Percentiles rank a stretch among this genome's conserved stretches.
These are phyloP conservation scores for Plantago major DNA, from an alignment of 257 asterid genomes.

Conservation along the genomic window DNA sequence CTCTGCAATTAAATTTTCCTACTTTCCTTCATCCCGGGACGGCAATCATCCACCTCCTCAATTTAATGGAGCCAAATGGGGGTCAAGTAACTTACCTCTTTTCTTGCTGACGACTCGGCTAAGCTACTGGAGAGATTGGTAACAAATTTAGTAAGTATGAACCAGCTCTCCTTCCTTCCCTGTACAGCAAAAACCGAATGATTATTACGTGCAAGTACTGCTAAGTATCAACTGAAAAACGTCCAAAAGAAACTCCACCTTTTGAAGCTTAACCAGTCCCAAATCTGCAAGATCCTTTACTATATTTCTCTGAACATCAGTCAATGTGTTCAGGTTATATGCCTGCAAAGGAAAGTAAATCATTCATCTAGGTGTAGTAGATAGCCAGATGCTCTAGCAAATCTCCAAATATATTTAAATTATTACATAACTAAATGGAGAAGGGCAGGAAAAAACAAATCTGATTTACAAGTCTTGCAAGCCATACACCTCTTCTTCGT, in stretches of 20 bases:
- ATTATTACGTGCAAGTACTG: slow-evolving; percentile 16
- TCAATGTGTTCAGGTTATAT: slow-evolving; percentile 73
- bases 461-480: slow-evolving; percentile 1
- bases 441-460: not conserved
- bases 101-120: slow-evolving; percentile 83
- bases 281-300: slow-evolving; percentile 84
- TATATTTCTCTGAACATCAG: slow-evolving; percentile 59
- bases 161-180: slow-evolving; percentile 97
- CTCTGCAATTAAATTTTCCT: too few relatives aligned
- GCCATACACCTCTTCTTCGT: not conserved
- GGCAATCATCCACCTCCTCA: not conserved
- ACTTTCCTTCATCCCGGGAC: too few relatives aligned
- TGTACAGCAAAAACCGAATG: slow-evolving; percentile 31
- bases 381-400: not conserved
- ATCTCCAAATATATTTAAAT: too few relatives aligned
- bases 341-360: slow-evolving; percentile 52
- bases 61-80: slow-evolving; percentile 8
- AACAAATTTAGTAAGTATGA: slow-evolving; percentile 90
- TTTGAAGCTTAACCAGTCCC: slow-evolving; percentile 93
- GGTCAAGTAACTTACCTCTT: slow-evolving; percentile 51
- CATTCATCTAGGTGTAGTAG: slow-evolving; percentile 14
- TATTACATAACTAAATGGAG: too few relatives aligned
- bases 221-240: slow-evolving; percentile 7
- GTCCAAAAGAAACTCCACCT: slow-evolving; percentile 43
- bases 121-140: slow-evolving; percentile 94